A percentile compares a stretch with the other conserved stretches of the same genome.
Conservation (phyloP, 2,329 filamentous ascomycete genomes). For the Cladophialophora exuberans region DNA sequence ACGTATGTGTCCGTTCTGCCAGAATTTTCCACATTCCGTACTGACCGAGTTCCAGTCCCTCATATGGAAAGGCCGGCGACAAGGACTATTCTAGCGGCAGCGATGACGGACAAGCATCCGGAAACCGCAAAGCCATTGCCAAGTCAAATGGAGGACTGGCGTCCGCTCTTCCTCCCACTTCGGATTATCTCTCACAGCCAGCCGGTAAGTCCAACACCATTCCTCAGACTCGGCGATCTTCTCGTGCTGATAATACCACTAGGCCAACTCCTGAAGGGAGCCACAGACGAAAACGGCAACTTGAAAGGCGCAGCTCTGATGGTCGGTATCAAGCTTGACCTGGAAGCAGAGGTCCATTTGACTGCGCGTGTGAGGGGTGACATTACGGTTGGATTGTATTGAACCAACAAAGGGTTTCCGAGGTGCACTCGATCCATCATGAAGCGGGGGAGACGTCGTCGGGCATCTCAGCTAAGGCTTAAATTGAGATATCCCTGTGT, state of each 20-base stretch:
- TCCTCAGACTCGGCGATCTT: too few relatives aligned
- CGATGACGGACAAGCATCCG: constrained; percentile 46
- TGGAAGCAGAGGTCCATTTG: constrained; percentile 65
- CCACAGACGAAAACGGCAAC: constrained; percentile 57
- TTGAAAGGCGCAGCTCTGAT: constrained; percentile 62
- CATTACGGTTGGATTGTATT: constrained; percentile 63
- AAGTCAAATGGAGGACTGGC: neutral
- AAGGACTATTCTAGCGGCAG: constrained; percentile 42
- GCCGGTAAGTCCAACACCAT: constrained; percentile 34
- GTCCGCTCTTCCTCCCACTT: constrained; percentile 41
- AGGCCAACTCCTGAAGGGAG: constrained; percentile 57
- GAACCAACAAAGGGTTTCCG: too few relatives aligned
- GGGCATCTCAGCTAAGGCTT: too few relatives aligned
- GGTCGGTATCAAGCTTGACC: constrained; percentile 65
- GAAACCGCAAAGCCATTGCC: constrained; percentile 34
- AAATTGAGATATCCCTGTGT: too few relatives aligned
- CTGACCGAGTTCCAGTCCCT: neutral
- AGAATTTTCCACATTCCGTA: neutral
- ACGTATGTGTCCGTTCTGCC: constrained; percentile 12
- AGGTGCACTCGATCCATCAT: too few relatives aligned
- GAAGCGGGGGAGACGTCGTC: too few relatives aligned
- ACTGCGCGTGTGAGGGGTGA: constrained; percentile 64
- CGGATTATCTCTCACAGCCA: constrained; percentile 44
- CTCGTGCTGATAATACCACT: too few relatives aligned
- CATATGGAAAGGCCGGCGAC: constrained; percentile 26